Conservation (phyloP, 2,329 filamentous ascomycete species). For the Sphaerostilbella broomeana region DNA sequence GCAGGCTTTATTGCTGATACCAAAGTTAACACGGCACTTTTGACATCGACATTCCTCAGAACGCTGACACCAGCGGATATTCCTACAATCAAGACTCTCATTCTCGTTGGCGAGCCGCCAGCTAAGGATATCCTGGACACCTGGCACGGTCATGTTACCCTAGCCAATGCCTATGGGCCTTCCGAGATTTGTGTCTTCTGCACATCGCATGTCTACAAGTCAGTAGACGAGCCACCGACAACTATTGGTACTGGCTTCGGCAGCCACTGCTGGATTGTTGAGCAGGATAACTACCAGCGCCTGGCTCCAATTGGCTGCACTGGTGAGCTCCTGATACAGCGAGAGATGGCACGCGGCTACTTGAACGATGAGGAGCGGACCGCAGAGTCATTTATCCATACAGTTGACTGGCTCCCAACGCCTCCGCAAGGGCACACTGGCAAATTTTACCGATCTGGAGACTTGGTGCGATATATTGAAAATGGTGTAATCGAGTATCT, state of each 20-base stretch:
- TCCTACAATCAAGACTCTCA: constrained; percentile 2
- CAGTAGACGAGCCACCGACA: constrained; percentile 2
- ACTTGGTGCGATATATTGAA: constrained; percentile 35
- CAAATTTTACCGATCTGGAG: constrained; percentile 40
- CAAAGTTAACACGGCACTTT: constrained; percentile 10
- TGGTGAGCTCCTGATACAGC: constrained; percentile 8
- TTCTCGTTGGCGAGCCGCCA: constrained; percentile 12
- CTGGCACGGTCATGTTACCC: constrained; percentile 9
- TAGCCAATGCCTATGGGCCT: constrained; percentile 18
- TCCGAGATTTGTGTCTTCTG: constrained; percentile 13
- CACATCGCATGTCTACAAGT: constrained; percentile 6
- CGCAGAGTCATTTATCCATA: not conserved
- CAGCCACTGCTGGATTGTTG: constrained; percentile 5
- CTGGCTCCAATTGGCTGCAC: constrained; percentile 11
- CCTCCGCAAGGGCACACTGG: not conserved
- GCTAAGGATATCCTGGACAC: constrained; percentile 7
- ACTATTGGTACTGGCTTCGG: constrained; percentile 8
- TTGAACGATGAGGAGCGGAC: constrained; percentile 10
- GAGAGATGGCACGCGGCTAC: no score
- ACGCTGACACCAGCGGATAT: constrained; percentile 4
- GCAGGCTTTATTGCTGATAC: constrained; percentile 4
- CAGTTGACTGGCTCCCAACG: constrained; percentile 4
- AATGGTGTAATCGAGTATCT: constrained; percentile 36
- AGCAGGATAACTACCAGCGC: constrained; percentile 3
- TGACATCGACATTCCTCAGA: constrained; percentile 8